Conservation (phyloP, 495 filamentous ascomycete genomes). For the Trichoderma gamsii region DNA sequence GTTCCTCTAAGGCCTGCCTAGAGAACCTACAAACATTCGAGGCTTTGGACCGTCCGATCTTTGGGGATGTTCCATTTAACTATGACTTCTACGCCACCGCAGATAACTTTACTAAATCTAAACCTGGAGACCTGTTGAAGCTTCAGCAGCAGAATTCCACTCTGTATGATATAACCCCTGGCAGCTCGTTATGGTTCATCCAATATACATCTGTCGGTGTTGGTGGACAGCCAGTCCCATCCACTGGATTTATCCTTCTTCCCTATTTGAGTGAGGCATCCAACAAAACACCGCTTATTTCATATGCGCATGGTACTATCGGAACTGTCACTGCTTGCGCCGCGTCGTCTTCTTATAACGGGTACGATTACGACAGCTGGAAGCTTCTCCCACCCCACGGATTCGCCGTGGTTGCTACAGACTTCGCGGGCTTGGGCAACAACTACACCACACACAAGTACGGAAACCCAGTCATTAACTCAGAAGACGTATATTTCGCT, state of each 20-base stretch:
- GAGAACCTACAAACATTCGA: not conserved
- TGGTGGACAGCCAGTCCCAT: not conserved
- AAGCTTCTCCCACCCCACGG: not conserved
- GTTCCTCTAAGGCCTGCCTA: not conserved
- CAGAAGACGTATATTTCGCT: constrained; percentile 11
- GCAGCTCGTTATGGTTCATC: not conserved
- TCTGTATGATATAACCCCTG: not conserved
- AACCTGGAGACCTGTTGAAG: not conserved
- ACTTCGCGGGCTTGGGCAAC: constrained; percentile 7
- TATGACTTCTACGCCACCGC: not conserved
- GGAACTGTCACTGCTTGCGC: not conserved
- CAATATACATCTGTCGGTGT: not conserved
- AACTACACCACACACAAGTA: constrained; percentile 14
- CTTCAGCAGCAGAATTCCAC: not conserved
- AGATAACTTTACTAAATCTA: not conserved
- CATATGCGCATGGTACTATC: not conserved
- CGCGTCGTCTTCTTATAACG: not conserved
- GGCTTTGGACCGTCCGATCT: not conserved
- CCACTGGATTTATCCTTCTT: not conserved
- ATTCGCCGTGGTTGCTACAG: constrained; percentile 8
- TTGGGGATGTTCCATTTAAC: not conserved
- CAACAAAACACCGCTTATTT: not conserved
- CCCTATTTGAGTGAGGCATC: not conserved
- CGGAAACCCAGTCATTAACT: not conserved
- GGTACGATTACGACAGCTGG: constrained; percentile 13